A percentile compares a stretch with the other conserved stretches of the same genome.
Evolutionary conservation across 192 early-diverging fungal species (phyloP).

Genomic region (Pilaira anomala): DNA sequence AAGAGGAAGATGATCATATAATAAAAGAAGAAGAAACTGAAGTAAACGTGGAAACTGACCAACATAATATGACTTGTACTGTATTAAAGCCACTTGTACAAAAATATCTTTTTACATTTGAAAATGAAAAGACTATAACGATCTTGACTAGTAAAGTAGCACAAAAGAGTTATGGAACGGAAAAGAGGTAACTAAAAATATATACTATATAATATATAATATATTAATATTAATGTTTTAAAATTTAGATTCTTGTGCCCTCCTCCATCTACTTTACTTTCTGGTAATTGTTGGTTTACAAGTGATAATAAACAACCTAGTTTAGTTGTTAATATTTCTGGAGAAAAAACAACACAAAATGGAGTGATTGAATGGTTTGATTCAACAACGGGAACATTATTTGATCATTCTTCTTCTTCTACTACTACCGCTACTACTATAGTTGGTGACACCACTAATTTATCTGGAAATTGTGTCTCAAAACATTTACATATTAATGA

Average conservation of each 20-base stretch:
- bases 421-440: conserved; percentile 1
- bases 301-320: conserved; percentile 22
- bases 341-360: conserved; percentile 52
- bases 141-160: conserved; percentile 86
- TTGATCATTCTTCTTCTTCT: conserved; percentile 33
- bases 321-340: conserved; percentile 54
- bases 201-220: neutral
- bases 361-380: conserved; percentile 54
- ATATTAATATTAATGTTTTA: neutral
- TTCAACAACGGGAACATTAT: conserved; percentile 39
- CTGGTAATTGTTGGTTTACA: conserved; percentile 66
- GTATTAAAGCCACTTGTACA: conserved; percentile 37
- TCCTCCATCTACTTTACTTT: conserved; percentile 73
- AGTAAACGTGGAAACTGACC: too few relatives aligned
- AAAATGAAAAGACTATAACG: conserved; percentile 60
- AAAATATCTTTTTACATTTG: conserved; percentile 27
- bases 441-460: conserved; percentile 16
- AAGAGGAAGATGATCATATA: conserved; percentile 17
- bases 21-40: too few relatives aligned
- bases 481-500: conserved; percentile 85
- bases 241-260: conserved; percentile 71
- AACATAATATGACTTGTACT: too few relatives aligned
- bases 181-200: conserved; percentile 61
- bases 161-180: conserved; percentile 91
- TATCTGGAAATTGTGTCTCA: conserved; percentile 73